Base-by-base conservation (phyloP, 768 basidiomycete genomes). In the Tylopilus sp. region DNA sequence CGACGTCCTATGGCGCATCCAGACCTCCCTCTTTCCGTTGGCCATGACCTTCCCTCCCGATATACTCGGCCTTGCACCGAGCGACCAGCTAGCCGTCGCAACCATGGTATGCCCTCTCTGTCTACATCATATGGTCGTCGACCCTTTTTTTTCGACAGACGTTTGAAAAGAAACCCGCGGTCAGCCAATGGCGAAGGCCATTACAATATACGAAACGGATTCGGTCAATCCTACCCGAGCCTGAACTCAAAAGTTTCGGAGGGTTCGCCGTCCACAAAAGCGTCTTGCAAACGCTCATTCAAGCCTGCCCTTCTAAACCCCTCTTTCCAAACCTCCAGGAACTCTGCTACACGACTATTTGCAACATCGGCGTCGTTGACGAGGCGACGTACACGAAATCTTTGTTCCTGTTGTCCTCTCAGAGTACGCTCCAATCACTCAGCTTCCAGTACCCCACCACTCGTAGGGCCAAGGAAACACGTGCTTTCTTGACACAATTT, bases 241-340 rank as follows among this genome's bases (percentile, higher is more conserved):
- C 1, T 2, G 31, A 22, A 2, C 18, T 45, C 31, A 40, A 30
- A 8, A 23, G 40, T 2, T 61, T 61, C 33, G 58, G 53, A 22
- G 57, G 55, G 18, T 6, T 58, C 40, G 42, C 31, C 1, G 48
- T 64, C 0, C 58, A 61, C 10, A 50, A 61, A 22, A 58, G 18
- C 26, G 49, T 62, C 15, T n/a, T 61, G 11, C 52, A 54, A 35
- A 55, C 53, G 0, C 58, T 63, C 36, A 30, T 58, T n/a, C 48
- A 64, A 11, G 55, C 61, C 3, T 63, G 62, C 17, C 61, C 61
- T 2, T 54, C 53, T 43, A 51, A 50, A 23, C 57, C 62, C 12
- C 18, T 61, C 12, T 55, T 63, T 21, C 59, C 55, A 17, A 64
- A 61, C 38, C 59, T 64, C 2, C 58, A 64, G 53, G 62, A 63